Conservation (phyloP, 1,139 yeast species). For the Taiozyma sp. region DNA sequence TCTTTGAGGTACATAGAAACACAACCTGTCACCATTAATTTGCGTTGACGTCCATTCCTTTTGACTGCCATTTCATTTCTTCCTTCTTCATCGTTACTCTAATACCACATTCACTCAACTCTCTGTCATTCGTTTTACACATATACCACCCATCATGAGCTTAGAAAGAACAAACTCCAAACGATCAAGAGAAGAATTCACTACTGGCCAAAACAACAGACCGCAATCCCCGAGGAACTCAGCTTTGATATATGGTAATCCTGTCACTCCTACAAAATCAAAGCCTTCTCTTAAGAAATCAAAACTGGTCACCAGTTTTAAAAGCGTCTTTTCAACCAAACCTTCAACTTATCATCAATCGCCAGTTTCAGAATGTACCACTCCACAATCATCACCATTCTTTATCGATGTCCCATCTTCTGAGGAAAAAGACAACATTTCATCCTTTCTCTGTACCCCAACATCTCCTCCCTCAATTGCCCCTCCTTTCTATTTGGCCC, state of each 20-base stretch:
- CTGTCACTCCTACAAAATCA: slow-evolving; percentile 17
- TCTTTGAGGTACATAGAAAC: not conserved
- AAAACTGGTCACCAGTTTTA: slow-evolving; percentile 17
- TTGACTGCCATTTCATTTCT: not conserved
- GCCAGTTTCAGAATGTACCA: slow-evolving; percentile 13
- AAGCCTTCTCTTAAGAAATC: slow-evolving; percentile 1
- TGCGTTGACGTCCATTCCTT: slow-evolving; percentile 29
- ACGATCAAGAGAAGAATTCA: slow-evolving; percentile 22
- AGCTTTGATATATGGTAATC: slow-evolving; percentile 12
- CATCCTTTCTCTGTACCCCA: slow-evolving; percentile 1
- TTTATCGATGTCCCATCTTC: not conserved
- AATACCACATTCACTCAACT: slow-evolving; percentile 1
- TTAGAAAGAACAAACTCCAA: slow-evolving; percentile 18
- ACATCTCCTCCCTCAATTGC: slow-evolving; percentile 1
- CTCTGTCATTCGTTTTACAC: no score
- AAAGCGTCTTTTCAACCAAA: slow-evolving; percentile 11
- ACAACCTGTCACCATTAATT: slow-evolving; percentile 24
- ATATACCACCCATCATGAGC: slow-evolving; percentile 3
- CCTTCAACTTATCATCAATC: slow-evolving; percentile 9
- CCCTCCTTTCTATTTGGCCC: not conserved
- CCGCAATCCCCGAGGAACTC: slow-evolving; percentile 8
- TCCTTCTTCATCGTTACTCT: not conserved
- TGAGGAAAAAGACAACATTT: not conserved
- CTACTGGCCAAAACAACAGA: slow-evolving; percentile 21
- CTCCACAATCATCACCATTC: slow-evolving; percentile 2